Evolutionary conservation across 1,284 basidiomycete genomes (phyloP).

Genomic region (Lentinus polychrous): DNA sequence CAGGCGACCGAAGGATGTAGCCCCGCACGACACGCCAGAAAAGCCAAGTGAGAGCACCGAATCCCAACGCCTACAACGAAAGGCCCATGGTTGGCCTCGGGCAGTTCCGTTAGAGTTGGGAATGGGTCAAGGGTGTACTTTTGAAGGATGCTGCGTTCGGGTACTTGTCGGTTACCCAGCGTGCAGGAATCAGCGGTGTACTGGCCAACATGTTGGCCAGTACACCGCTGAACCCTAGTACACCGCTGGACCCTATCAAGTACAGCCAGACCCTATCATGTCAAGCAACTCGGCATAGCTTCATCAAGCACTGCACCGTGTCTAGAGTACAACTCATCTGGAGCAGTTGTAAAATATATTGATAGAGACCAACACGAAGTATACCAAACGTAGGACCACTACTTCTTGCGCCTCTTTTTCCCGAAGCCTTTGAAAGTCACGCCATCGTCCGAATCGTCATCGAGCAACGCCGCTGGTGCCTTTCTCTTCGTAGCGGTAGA

Average conservation of each 20-base stretch:
- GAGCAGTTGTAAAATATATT: neutral
- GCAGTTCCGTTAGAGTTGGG: too few relatives aligned
- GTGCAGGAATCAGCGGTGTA: too few relatives aligned
- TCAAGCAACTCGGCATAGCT: too few relatives aligned
- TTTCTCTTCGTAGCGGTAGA: slow-evolving; percentile 24
- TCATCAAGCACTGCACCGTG: too few relatives aligned
- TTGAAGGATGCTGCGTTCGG: too few relatives aligned
- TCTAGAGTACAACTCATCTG: too few relatives aligned
- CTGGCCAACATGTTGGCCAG: too few relatives aligned
- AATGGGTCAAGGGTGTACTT: too few relatives aligned
- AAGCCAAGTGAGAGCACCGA: neutral
- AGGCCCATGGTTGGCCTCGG: neutral
- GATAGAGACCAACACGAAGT: neutral
- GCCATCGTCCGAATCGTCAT: slow-evolving; percentile 68
- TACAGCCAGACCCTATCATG: too few relatives aligned
- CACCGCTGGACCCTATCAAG: too few relatives aligned
- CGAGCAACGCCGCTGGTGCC: slow-evolving; percentile 35
- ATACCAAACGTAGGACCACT: too few relatives aligned
- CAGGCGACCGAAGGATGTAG: neutral
- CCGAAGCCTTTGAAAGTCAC: slow-evolving; percentile 59
- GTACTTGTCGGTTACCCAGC: neutral
- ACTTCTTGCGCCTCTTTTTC: slow-evolving; percentile 26
- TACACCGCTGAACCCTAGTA: too few relatives aligned
- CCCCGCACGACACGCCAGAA: neutral
- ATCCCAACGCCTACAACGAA: neutral